phyloP scores from a whole-genome alignment of 2,329 filamentous ascomycete species.

The Fusarium drepaniforme region DNA sequence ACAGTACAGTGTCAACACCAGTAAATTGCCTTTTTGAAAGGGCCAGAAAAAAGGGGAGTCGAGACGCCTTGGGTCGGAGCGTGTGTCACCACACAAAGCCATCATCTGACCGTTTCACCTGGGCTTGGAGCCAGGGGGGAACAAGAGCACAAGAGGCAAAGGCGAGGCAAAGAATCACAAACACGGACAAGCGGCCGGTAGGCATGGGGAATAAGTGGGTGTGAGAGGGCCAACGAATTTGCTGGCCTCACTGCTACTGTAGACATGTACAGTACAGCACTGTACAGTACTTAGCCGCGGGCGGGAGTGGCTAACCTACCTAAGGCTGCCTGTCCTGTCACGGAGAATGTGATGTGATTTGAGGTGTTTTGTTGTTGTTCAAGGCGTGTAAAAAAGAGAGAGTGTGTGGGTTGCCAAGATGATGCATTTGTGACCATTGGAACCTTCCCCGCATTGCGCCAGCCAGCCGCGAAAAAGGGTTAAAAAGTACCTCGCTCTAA shows the following conservation, averaged over 20 bases:
- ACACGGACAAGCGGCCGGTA: slow-evolving; percentile 12
- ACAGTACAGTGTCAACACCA: background rate
- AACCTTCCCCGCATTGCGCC: slow-evolving; percentile 34
- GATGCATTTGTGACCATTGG: slow-evolving; percentile 38
- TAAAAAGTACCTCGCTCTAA: slow-evolving; percentile 13
- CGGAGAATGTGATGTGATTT: slow-evolving; percentile 16
- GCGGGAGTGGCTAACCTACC: slow-evolving; percentile 17
- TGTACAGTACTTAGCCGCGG: background rate
- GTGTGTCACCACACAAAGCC: slow-evolving; percentile 31
- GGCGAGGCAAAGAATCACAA: slow-evolving; percentile 8
- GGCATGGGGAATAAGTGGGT: slow-evolving; percentile 20
- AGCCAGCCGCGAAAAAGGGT: slow-evolving; percentile 17
- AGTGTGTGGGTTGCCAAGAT: slow-evolving; percentile 27
- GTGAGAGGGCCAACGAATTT: slow-evolving; percentile 18
- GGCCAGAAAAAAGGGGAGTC: background rate
- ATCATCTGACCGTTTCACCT: slow-evolving; percentile 37
- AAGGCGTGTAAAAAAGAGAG: slow-evolving; percentile 7
- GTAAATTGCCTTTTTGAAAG: background rate
- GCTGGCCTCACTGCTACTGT: slow-evolving; percentile 22
- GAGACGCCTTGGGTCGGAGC: background rate
- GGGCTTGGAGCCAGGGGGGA: slow-evolving; percentile 25
- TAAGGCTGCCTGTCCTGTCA: slow-evolving; percentile 4
- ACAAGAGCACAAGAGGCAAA: slow-evolving; percentile 16
- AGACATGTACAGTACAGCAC: background rate
- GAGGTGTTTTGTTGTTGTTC: slow-evolving; percentile 24